phyloP scores from a whole-genome alignment of 2,329 filamentous ascomycete genomes.

The Elsinoe ampelina region DNA sequence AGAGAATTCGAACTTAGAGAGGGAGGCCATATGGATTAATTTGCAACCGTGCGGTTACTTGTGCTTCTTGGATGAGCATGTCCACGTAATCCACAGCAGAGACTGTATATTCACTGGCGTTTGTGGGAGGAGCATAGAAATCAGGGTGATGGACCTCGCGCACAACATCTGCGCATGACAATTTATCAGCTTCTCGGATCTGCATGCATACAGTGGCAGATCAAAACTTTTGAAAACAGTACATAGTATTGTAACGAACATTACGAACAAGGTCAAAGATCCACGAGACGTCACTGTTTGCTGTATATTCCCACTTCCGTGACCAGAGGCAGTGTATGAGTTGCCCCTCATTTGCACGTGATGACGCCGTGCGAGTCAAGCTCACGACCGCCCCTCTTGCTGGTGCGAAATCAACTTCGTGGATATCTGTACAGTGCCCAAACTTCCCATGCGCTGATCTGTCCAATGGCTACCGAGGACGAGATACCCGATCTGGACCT shows the following conservation, averaged over 20 bases:
- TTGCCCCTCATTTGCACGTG: not conserved
- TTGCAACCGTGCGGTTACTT: not conserved
- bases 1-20: constrained; percentile 19
- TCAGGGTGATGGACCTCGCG: not conserved
- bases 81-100: not conserved
- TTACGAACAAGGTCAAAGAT: not conserved
- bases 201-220: not conserved
- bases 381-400: too few species aligned
- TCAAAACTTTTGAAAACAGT: not conserved
- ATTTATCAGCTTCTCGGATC: constrained; percentile 1
- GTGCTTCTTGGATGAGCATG: not conserved
- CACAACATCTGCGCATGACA: not conserved
- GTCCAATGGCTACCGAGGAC: not conserved
- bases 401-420: too few species aligned
- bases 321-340: not conserved
- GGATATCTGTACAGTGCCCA: too few species aligned
- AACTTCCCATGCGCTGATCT: too few species aligned
- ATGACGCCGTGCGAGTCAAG: not conserved
- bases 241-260: not conserved
- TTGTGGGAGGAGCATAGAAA: not conserved
- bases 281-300: not conserved
- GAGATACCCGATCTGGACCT: constrained; percentile 26
- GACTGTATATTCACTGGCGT: not conserved
- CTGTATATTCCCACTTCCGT: not conserved
- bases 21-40: not conserved